Percentiles rank a stretch among this genome's conserved stretches.
Conservation (phyloP, 23 red algal species). For the Chondrus crispus region DNA sequence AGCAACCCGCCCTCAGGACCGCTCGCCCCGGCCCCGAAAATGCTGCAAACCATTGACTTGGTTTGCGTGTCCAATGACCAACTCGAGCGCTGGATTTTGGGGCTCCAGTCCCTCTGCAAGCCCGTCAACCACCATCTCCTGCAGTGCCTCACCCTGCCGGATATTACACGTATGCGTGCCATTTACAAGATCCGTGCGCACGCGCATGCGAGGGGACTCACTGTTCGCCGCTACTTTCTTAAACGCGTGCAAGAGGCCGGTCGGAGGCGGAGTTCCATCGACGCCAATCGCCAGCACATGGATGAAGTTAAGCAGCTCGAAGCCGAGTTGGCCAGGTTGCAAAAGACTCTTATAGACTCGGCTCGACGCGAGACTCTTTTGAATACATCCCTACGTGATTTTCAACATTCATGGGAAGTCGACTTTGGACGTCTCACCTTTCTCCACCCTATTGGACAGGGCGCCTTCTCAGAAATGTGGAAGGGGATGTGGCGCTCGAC, state of each 20-base stretch:
- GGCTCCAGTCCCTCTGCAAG: slow-evolving; percentile 74
- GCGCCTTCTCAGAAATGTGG: slow-evolving; percentile 93
- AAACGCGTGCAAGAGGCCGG: slow-evolving; percentile 51
- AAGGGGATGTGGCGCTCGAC: slow-evolving; percentile 81
- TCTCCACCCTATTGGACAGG: slow-evolving; percentile 72
- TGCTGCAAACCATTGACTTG: slow-evolving; percentile 68
- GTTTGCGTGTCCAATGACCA: slow-evolving; percentile 70
- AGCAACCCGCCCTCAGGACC: slow-evolving; percentile 1
- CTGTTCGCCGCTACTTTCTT: slow-evolving; percentile 67
- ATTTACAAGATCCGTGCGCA: slow-evolving; percentile 67
- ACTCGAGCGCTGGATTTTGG: slow-evolving; percentile 78
- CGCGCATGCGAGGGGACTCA: slow-evolving; percentile 68
- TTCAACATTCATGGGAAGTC: slow-evolving; percentile 90
- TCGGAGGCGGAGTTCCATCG: slow-evolving; percentile 19
- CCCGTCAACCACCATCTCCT: slow-evolving; percentile 38
- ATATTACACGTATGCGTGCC: slow-evolving; percentile 25
- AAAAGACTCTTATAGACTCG: slow-evolving; percentile 60
- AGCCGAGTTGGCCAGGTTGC: slow-evolving; percentile 61
- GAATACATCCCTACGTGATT: slow-evolving; percentile 65
- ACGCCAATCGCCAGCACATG: slow-evolving; percentile 23
- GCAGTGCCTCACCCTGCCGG: slow-evolving; percentile 37
- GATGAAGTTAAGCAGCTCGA: slow-evolving; percentile 56
- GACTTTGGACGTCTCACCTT: slow-evolving; percentile 69
- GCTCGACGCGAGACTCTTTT: slow-evolving; percentile 68
- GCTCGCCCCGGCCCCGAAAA: background rate